These are phyloP conservation scores for Backusella macrospora DNA, from an alignment of 192 early-diverging fungal genomes.

Conservation along the genomic window DNA sequence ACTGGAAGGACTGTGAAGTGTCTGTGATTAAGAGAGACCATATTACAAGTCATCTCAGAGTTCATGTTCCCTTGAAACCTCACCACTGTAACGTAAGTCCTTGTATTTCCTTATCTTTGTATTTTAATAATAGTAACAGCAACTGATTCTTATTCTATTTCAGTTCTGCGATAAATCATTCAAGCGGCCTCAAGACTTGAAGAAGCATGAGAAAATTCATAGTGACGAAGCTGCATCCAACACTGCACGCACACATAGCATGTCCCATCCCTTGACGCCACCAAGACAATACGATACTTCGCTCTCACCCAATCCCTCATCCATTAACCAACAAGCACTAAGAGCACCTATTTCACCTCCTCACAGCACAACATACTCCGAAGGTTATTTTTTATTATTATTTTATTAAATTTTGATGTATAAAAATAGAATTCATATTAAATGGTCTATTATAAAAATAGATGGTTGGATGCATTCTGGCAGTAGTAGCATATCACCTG, in stretches of 20 bases:
- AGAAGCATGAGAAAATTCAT: conserved; percentile 90
- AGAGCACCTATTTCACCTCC: conserved; percentile 24
- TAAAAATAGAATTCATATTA: not conserved
- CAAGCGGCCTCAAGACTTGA: conserved; percentile 92
- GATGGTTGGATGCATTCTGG: conserved; percentile 15
- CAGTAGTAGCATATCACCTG: conserved; percentile 9
- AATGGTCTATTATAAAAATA: not conserved
- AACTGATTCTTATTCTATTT: conserved; percentile 47
- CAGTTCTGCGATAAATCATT: conserved; percentile 78
- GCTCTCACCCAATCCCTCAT: conserved; percentile 3
- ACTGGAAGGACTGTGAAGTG: conserved; percentile 82
- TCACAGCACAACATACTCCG: conserved; percentile 30
- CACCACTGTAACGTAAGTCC: conserved; percentile 77
- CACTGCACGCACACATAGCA: not conserved
- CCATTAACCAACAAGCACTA: conserved; percentile 32
- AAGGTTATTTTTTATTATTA: conserved; percentile 15
- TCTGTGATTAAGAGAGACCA: conserved; percentile 89
- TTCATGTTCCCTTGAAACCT: conserved; percentile 93
- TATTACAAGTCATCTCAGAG: conserved; percentile 92
- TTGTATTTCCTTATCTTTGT: conserved; percentile 76
- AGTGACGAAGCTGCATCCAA: conserved; percentile 38
- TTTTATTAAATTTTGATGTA: not conserved
- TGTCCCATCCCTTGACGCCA: conserved; percentile 18
- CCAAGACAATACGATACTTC: conserved; percentile 18
- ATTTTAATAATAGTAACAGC: conserved; percentile 49